Base-by-base conservation (phyloP, 495 filamentous ascomycete species). In the Tuber indicum region DNA sequence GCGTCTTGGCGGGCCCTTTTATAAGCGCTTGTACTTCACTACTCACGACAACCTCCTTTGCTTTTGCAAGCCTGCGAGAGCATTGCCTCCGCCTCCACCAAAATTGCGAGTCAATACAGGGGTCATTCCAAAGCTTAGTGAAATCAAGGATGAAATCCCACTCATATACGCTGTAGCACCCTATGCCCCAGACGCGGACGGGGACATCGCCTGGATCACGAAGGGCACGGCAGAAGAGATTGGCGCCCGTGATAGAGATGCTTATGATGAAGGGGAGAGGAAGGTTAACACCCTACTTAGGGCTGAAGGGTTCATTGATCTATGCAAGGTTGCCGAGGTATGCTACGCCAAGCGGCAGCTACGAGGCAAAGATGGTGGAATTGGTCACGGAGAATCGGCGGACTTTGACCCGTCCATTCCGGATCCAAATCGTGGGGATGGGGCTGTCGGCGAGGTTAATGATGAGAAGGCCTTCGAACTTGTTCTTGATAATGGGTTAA, bases 11-110 rank as follows among this genome's bases (percentile, higher is more conserved):
- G 89, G 86, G 79, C 89, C 91, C 84, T 91, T 92, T 77, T 91
- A 87, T 84, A 93, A 93, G 78, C 87, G 90, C 32, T 83, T 92
- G 9, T 93, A 93, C 79, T 93, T 91, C 79, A 89, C 89, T 70
- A 89, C 88, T 2, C 90, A 93, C 75, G 89, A 93, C 79, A 89
- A 91, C 74, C 91, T 87, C 74, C 83, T 93, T 36, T 87, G 90
- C 62, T 93, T 92, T 84, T 89, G 88, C 79, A 87, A 87, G 75
- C 91, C 91, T 36, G 86, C 89, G n/a, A 89, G 88, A 72, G 89
- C 90, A 5, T 79, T 86, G 1, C 91, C 91, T 41, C 91, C 91
- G 16, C 86, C 89, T 23, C 91, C 91, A n/a, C 91, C 91, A 17
- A 87, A 86, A 74, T 78, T 90, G 44, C 85, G 84, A 14, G 81